A percentile compares a stretch with the other conserved stretches of the same genome.
phyloP scores from a whole-genome alignment of 345 rosid genomes.

The Melaleuca alternifolia region DNA sequence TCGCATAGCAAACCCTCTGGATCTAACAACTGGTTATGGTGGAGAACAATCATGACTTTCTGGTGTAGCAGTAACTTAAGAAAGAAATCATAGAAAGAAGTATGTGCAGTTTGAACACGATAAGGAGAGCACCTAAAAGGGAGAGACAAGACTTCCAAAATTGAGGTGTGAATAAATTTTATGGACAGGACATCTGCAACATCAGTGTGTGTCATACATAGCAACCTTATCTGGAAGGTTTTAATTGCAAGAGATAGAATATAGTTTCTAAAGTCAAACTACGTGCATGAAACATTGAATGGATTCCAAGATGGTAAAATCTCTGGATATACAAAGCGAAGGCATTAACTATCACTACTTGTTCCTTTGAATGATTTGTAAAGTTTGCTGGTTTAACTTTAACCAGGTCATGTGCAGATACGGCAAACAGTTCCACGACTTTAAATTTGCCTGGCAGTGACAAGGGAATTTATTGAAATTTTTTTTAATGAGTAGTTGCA shows the following conservation, averaged over 20 bases:
- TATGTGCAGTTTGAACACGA: not conserved
- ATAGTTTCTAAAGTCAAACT: not conserved
- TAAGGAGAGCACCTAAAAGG: not conserved
- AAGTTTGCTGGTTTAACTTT: not conserved
- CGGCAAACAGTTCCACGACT: not conserved
- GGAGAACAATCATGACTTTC: not conserved
- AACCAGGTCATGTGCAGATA: not conserved
- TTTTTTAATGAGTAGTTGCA: not conserved
- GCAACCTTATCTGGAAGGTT: not conserved
- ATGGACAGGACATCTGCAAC: not conserved
- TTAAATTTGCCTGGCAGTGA: not conserved
- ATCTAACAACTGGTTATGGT: not conserved
- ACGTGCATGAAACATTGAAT: not conserved
- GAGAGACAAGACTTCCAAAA: not conserved
- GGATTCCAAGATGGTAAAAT: not conserved
- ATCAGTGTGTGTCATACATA: not conserved
- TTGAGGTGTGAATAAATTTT: not conserved
- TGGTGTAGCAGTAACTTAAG: not conserved
- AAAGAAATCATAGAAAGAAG: not conserved
- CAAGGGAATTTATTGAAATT: not conserved
- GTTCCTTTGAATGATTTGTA: not conserved
- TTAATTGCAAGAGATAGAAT: not conserved
- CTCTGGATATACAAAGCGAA: not conserved
- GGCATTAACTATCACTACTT: not conserved
- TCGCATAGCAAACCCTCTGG: not conserved